phyloP scores from a whole-genome alignment of 805 yeast genomes.

The Kodamaea hsintzibuensis region DNA sequence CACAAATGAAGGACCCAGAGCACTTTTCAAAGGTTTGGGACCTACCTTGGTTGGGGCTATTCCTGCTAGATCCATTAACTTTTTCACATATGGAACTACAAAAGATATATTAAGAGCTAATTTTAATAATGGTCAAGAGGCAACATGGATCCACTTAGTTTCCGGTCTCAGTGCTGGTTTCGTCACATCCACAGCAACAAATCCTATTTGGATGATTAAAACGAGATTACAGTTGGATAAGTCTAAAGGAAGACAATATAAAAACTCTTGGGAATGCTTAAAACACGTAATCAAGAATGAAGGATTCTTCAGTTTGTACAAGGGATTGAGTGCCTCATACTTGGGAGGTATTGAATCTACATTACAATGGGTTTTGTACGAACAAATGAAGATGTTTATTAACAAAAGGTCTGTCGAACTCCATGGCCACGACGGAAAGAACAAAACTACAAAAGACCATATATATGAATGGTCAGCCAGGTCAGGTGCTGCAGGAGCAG shows the following conservation, averaged over 20 bases:
- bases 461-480: slow-evolving; percentile 91
- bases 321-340: slow-evolving; percentile 93
- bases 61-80: slow-evolving; percentile 96
- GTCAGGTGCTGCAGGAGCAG: slow-evolving; percentile 97
- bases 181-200: slow-evolving; percentile 93
- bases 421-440: slow-evolving; percentile 30
- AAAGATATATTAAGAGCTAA: slow-evolving; percentile 69
- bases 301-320: slow-evolving; percentile 78
- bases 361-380: slow-evolving; percentile 94
- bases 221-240: slow-evolving; percentile 92
- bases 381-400: slow-evolving; percentile 83
- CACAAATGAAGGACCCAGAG: slow-evolving; percentile 74
- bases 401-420: slow-evolving; percentile 45
- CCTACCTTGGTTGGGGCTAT: slow-evolving; percentile 97
- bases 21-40: slow-evolving; percentile 92
- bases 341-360: slow-evolving; percentile 92
- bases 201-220: slow-evolving; percentile 96
- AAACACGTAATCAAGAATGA: slow-evolving; percentile 68
- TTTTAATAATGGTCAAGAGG: slow-evolving; percentile 74
- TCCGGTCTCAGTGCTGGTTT: slow-evolving; percentile 93
- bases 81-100: slow-evolving; percentile 94
- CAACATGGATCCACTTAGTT: slow-evolving; percentile 78
- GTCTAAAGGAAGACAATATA: slow-evolving; percentile 63
- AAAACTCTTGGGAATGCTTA: slow-evolving; percentile 84
- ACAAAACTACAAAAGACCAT: slow-evolving; percentile 53